Conservation (phyloP, 2,329 filamentous ascomycete species). For the Trichophyton mentagrophytes region DNA sequence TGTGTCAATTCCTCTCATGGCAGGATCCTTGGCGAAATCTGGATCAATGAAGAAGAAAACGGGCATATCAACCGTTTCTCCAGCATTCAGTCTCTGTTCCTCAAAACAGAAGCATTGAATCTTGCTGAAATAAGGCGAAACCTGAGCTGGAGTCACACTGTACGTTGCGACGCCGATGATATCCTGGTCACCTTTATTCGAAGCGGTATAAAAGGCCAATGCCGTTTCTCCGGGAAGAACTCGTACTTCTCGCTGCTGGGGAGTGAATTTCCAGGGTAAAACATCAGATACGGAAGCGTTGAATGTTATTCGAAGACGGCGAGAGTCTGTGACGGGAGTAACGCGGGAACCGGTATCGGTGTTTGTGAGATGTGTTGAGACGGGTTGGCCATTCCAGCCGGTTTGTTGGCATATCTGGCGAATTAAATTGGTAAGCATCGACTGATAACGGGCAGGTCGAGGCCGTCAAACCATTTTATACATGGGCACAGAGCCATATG, state of each 20-base stretch:
- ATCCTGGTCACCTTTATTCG: constrained; percentile 76
- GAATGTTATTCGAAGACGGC: constrained; percentile 89
- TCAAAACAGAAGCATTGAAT: constrained; percentile 99
- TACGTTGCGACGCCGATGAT: constrained; percentile 98
- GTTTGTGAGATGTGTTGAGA: constrained; percentile 60
- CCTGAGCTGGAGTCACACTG: constrained; percentile 88
- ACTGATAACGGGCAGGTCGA: constrained; percentile 1
- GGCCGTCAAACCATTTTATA: constrained; percentile 48
- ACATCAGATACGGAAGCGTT: constrained; percentile 90
- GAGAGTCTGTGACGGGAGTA: constrained; percentile 64
- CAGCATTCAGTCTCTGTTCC: constrained; percentile 83
- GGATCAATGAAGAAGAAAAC: constrained; percentile 99
- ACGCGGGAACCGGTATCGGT: constrained; percentile 63
- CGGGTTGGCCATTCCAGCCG: constrained; percentile 81
- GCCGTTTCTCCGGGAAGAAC: constrained; percentile 94
- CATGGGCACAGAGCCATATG: constrained; percentile 53
- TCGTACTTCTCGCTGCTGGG: constrained; percentile 91
- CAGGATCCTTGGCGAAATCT: constrained; percentile 80
- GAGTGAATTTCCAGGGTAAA: constrained; percentile 91
- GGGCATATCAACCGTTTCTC: constrained; percentile 97
- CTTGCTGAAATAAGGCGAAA: constrained; percentile 96
- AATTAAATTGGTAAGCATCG: background rate
- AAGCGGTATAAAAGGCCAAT: constrained; percentile 93
- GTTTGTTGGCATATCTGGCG: constrained; percentile 39
- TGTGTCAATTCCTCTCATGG: constrained; percentile 87